These are phyloP conservation scores for Sonneratia alba DNA, from an alignment of 345 rosid species.

Conservation along the genomic window DNA sequence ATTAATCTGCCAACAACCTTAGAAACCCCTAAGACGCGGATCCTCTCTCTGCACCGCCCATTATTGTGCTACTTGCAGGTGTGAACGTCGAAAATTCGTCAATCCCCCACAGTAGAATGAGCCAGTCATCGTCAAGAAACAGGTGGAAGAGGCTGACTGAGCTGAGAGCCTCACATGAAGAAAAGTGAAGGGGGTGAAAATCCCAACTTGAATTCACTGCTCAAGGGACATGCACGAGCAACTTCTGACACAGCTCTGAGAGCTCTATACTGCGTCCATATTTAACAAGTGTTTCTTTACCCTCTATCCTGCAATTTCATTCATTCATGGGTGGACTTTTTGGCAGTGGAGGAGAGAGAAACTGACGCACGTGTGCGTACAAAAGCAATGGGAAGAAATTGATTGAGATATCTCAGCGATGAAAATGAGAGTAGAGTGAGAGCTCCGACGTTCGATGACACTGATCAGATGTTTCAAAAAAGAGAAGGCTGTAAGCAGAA, in stretches of 20 bases:
- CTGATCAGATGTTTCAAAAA: not conserved
- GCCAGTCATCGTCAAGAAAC: not conserved
- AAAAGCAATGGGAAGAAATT: not conserved
- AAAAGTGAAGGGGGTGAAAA: not conserved
- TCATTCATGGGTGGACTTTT: not conserved
- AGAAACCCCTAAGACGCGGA: not conserved
- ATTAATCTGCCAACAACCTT: not conserved
- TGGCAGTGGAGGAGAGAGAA: too few relatives aligned
- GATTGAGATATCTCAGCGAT: not conserved
- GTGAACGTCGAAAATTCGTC: not conserved
- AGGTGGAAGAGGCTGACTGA: not conserved
- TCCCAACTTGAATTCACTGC: not conserved
- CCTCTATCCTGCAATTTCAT: not conserved
- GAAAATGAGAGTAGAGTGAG: not conserved
- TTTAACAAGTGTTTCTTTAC: not conserved
- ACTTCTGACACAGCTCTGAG: conserved; percentile 1
- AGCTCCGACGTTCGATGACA: not conserved
- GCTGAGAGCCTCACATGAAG: not conserved
- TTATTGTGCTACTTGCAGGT: not conserved
- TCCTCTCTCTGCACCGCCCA: not conserved
- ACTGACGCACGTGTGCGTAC: conserved; percentile 2
- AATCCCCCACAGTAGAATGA: not conserved
- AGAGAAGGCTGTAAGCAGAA: not conserved
- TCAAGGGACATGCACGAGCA: conserved; percentile 4
- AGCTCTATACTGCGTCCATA: not conserved